A percentile compares a stretch with the other conserved stretches of the same genome.
Conservation (phyloP, 371 early-diverging fungal genomes). For the Apophysomyces ossiformis region DNA sequence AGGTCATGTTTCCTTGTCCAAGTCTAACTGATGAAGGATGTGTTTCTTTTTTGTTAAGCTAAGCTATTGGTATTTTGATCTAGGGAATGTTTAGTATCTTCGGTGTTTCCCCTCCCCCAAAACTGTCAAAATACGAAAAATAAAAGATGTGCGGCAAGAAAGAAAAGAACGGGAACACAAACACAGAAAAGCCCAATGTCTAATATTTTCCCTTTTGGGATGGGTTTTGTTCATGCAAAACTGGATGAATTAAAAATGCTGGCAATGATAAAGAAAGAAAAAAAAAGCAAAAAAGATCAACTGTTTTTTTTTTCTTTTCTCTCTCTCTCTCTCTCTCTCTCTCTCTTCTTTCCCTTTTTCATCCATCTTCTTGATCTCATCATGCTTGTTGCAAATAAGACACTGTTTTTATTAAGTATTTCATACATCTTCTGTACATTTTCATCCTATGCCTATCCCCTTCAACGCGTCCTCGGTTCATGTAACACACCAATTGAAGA, state of each 20-base stretch:
- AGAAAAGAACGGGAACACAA: background rate
- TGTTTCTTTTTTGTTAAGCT: no score
- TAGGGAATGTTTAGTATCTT: no score
- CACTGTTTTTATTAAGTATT: background rate
- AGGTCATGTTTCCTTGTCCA: no score
- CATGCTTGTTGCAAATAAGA: background rate
- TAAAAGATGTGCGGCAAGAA: background rate
- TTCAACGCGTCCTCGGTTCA: slow-evolving; percentile 1
- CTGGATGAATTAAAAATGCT: slow-evolving; percentile 9
- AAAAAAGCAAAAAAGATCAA: background rate
- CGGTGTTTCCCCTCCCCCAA: no score
- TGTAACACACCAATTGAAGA: background rate
- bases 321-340: background rate
- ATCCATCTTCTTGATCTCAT: background rate
- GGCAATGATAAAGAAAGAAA: background rate
- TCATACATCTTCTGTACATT: background rate
- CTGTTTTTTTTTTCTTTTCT: background rate
- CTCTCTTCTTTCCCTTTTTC: background rate
- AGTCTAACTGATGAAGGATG: no score
- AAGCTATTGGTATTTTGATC: no score
- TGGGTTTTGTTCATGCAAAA: slow-evolving; percentile 10
- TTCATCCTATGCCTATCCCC: background rate
- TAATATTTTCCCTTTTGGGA: slow-evolving; percentile 7
- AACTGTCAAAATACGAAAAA: background rate
- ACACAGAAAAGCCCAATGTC: background rate